Base-by-base conservation (phyloP, 78 protist species). In the Dictyostelium intermedium region DNA sequence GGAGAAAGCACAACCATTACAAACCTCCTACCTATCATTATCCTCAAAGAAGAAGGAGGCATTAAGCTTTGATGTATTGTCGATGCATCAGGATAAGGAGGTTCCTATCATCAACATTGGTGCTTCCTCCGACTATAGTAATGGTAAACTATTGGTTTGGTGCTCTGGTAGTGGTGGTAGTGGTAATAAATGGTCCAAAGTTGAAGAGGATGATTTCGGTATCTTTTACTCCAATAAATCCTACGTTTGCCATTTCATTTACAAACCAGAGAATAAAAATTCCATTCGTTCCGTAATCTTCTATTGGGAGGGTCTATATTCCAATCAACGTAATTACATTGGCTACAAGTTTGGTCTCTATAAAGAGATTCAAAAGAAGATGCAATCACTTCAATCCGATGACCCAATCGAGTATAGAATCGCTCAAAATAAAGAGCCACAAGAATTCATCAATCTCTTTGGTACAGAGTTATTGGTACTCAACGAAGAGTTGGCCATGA, bases 171-270 rank as follows among this genome's bases (percentile, higher is more conserved):
- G 34, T 6, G n/a, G 10, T n/a, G 79, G 89, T 2, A 39, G n/a
- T 6, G 69, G 81, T 5, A 56, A 69, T 39, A 41, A 87, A 32
- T 89, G 85, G 85, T 4, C 50, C 23, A 78, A 80, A 14, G 94
- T 89, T 4, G 94, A 89, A 25, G 94, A 89, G n/a, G 94, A 89
- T 2, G 94, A 89, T 69, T 89, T 89, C 70, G 94, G 94, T 35
- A 80, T 89, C 30, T 89, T 89, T 11, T 89, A 50, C 14, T 89
- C 94, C 1, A 78, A 89, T 34, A 35, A 72, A 23, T 80, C 87
- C 1, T 89, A 89, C 39, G 72, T 89, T 3, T 89, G 94, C 53
- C 83, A 89, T 50, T 89, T 50, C 72, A 89, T 89, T 61, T 89
- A 80, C 32, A 37, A 70, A 35, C 94, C 94, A 23, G 94, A 78